These are phyloP conservation scores for Trichoderma orchidacearum DNA, from an alignment of 495 filamentous ascomycete genomes.

Conservation along the genomic window DNA sequence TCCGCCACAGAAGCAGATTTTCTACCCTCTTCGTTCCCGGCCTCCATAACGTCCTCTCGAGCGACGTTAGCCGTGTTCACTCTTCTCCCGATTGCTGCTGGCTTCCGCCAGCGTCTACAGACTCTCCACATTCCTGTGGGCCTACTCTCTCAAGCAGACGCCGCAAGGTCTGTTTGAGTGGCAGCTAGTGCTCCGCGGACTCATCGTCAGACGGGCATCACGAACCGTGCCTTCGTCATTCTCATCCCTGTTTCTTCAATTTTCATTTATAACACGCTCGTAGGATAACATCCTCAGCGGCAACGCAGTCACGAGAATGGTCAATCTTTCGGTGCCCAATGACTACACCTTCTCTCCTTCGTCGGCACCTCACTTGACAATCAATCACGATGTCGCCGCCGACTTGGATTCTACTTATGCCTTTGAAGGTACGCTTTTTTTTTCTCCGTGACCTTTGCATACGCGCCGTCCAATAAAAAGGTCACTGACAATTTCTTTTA, in stretches of 20 bases:
- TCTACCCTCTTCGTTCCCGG: slow-evolving; percentile 66
- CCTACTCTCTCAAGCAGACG: slow-evolving; percentile 90
- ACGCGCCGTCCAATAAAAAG: background rate
- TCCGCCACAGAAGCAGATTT: slow-evolving; percentile 70
- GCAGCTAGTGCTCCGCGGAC: slow-evolving; percentile 52
- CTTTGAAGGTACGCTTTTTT: slow-evolving; percentile 62
- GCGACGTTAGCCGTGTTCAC: slow-evolving; percentile 36
- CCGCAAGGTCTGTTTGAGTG: slow-evolving; percentile 84
- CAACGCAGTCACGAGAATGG: slow-evolving; percentile 49
- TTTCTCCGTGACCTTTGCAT: background rate
- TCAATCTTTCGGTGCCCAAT: slow-evolving; percentile 64
- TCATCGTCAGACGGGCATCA: slow-evolving; percentile 11
- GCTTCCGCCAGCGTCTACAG: slow-evolving; percentile 36
- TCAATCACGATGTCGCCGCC: slow-evolving; percentile 89
- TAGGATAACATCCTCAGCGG: no score
- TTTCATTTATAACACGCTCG: no score
- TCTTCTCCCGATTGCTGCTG: slow-evolving; percentile 33
- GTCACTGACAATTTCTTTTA: slow-evolving; percentile 12
- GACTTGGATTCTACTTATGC: slow-evolving; percentile 94
- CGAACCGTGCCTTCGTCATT: background rate
- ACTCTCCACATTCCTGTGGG: slow-evolving; percentile 55
- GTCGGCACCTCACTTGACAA: slow-evolving; percentile 72
- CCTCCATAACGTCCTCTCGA: slow-evolving; percentile 68
- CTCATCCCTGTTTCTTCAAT: background rate
- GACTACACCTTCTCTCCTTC: slow-evolving; percentile 71